Evolutionary conservation across 164 flowering plant species (phyloP).

Genomic region (Nymphaea thermarum): DNA sequence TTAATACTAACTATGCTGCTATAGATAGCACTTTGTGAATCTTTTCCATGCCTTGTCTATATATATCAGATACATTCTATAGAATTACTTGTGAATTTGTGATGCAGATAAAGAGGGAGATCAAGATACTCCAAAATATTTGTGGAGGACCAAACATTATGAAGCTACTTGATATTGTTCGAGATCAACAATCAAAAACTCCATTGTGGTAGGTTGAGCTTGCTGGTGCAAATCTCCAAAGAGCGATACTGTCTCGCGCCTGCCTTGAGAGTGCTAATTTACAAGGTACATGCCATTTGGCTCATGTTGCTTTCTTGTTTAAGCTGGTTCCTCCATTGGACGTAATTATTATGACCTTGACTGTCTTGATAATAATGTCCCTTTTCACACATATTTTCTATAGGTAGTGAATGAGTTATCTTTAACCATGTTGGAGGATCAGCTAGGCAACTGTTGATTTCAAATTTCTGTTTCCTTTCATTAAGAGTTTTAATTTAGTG

Average conservation of each 20-base stretch:
- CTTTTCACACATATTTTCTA: no score
- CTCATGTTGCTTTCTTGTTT: background rate
- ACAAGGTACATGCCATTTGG: conserved; percentile 41
- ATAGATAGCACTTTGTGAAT: background rate
- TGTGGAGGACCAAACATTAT: conserved; percentile 99
- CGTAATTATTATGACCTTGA: no score
- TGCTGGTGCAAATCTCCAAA: conserved; percentile 83
- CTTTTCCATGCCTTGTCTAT: background rate
- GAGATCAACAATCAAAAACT: conserved; percentile 97
- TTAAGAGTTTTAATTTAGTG: no score
- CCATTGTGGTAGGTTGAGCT: no score
- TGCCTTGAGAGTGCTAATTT: conserved; percentile 92
- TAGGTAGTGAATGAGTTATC: no score
- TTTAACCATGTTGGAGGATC: no score
- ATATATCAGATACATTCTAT: background rate
- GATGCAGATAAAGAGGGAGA: conserved; percentile 95
- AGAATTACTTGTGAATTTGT: conserved; percentile 3
- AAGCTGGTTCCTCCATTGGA: background rate
- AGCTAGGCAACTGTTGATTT: no score
- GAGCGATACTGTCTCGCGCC: conserved; percentile 83
- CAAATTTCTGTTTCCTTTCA: no score
- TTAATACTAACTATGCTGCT: no score
- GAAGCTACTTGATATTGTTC: conserved; percentile 90
- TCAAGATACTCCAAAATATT: conserved; percentile 90
- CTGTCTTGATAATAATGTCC: no score